Evolutionary conservation across 2,329 filamentous ascomycete species (phyloP).

Genomic region (Grosmannia huntii): DNA sequence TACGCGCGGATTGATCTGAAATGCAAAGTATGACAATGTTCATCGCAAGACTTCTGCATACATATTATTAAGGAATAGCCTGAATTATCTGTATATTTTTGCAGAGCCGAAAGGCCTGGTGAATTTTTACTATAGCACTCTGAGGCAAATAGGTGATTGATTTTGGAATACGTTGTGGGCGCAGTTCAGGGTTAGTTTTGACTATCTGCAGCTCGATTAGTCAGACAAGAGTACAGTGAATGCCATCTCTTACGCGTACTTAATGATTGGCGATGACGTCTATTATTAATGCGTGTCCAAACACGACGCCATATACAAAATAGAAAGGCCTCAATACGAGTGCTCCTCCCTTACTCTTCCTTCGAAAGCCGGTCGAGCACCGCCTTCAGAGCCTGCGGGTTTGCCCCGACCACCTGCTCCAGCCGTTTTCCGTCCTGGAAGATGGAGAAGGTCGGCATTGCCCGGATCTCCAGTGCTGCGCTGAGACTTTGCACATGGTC

Average conservation of each 20-base stretch:
- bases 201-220: no score
- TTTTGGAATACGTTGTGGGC: no score
- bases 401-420: constrained; percentile 66
- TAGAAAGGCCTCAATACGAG: background rate
- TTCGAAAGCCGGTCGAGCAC: background rate
- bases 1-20: no score
- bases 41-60: no score
- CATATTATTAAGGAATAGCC: background rate
- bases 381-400: constrained; percentile 47
- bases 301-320: background rate
- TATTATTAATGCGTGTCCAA: background rate
- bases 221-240: no score
- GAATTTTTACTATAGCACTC: no score
- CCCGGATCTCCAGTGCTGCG: constrained; percentile 65
- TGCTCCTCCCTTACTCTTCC: background rate
- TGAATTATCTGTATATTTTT: background rate
- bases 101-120: background rate
- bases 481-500: constrained; percentile 67
- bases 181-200: no score
- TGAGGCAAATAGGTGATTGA: no score
- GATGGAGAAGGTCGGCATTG: constrained; percentile 85
- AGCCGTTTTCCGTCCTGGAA: constrained; percentile 70
- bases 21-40: no score
- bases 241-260: no score
- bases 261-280: no score